A percentile compares a stretch with the other conserved stretches of the same genome.
phyloP scores from a whole-genome alignment of 495 filamentous ascomycete genomes.

The Daldinia loculata region DNA sequence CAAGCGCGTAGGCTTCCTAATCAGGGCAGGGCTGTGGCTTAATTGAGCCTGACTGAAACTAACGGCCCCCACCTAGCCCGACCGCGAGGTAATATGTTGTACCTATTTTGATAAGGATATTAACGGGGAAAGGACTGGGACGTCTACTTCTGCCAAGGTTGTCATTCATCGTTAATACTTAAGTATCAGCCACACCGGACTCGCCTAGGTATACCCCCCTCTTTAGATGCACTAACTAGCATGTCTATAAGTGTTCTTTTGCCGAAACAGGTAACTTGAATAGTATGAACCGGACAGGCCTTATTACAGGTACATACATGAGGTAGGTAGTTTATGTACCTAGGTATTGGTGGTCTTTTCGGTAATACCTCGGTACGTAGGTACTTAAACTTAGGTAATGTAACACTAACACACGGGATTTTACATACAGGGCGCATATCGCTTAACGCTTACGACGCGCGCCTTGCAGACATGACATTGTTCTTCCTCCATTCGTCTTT shows the following conservation, averaged over 20 bases:
- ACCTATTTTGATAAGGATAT: background rate
- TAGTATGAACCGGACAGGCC: background rate
- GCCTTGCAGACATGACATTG: slow-evolving; percentile 24
- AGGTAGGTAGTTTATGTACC: no score
- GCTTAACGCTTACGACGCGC: slow-evolving; percentile 33
- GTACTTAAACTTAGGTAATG: slow-evolving; percentile 30
- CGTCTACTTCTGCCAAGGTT: no score
- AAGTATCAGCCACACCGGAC: slow-evolving; percentile 11
- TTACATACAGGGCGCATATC: slow-evolving; percentile 29
- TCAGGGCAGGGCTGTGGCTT: slow-evolving; percentile 26
- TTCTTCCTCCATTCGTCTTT: slow-evolving; percentile 13
- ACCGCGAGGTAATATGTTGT: background rate
- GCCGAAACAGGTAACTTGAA: slow-evolving; percentile 6
- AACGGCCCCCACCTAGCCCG: slow-evolving; percentile 24
- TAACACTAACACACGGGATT: slow-evolving; percentile 17
- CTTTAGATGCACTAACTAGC: slow-evolving; percentile 5
- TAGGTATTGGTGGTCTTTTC: no score
- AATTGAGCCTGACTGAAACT: slow-evolving; percentile 28
- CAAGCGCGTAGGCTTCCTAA: slow-evolving; percentile 32
- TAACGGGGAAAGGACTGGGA: background rate
- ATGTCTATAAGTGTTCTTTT: background rate
- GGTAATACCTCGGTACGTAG: background rate
- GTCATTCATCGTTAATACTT: no score
- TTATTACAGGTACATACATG: no score
- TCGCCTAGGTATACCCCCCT: background rate